Evolutionary conservation across 805 yeast genomes (phyloP), one percentile per base, ranked within the genome.

Genomic region (Candida broadrunensis): DNA sequence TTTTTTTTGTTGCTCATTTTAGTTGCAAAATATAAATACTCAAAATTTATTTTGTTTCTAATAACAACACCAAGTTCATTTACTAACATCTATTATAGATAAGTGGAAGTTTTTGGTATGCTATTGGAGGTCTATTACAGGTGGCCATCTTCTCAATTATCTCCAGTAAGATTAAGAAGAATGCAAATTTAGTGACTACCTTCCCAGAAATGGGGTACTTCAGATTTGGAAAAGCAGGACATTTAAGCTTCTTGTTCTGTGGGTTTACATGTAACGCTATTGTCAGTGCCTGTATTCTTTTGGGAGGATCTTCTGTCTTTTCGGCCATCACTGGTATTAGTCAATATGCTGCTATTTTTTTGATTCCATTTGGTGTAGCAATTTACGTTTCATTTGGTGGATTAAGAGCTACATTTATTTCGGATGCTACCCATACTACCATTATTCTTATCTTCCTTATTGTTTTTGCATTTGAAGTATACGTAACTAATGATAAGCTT

Each of bases 291-390:
- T 52, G 54, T 35, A 47, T 55, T 17, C 41, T 56, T 19, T 40
- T 56, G 12, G 56, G 56, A 43, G 96, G 95, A 17, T 80, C 91
- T 31, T 89, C 93, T 1, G 85, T 86, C 4, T 81, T 88, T 43
- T 70, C 68, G 46, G 83, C 81, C 49, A 68, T 88, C 45, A 88
- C 96, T 3, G 96, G 96, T 1, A 67, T 70, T 69, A 69, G 82
- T 58, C 75, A 82, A 2, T 53, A 50, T 15, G 56, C 57, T 26
- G 55, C 60, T 11, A 41, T 50, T 25, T 53, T 50, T 44, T 43
- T 57, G 32, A 45, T 57, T 18, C 61, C 62, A 13, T 38, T 54
- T 24, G 59, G 59, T 26, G 59, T 56, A 12, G 49, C 54, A 11
- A 46, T 53, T 20, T 56, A 53, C 38, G 51, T 53, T 4, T 45